Evolutionary conservation across 257 asterid genomes (phyloP).

Genomic region (Knoxia roxburghii): DNA sequence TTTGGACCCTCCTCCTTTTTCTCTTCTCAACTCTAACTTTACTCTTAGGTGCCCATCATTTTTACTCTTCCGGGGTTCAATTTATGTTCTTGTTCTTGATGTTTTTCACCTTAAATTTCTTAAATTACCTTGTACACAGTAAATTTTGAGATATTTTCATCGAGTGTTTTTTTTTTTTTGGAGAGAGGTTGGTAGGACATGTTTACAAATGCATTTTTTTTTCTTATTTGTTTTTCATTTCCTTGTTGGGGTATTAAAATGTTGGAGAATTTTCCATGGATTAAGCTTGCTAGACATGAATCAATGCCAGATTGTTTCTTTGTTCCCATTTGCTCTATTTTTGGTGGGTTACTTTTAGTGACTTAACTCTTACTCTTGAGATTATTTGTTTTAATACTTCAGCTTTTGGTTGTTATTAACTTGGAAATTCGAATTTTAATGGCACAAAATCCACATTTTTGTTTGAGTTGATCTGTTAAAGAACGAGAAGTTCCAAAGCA

Average conservation of each 20-base stretch:
- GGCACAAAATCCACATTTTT: not conserved
- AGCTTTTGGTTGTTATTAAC: not conserved
- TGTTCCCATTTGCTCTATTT: not conserved
- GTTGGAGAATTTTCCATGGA: not conserved
- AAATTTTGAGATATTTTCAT: not conserved
- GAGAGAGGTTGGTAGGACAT: not conserved
- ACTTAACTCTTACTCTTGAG: not conserved
- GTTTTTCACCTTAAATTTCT: not conserved
- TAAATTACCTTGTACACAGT: conserved; percentile 20
- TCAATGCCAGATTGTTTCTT: conserved; percentile 7
- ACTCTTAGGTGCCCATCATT: conserved; percentile 7
- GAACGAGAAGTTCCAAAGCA: not conserved
- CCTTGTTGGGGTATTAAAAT: conserved; percentile 5
- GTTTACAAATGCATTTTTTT: not conserved
- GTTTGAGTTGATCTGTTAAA: not conserved
- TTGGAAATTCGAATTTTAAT: conserved; percentile 17
- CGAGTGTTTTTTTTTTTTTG: not conserved
- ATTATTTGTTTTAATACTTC: conserved; percentile 9
- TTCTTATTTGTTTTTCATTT: not conserved
- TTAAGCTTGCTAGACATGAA: not conserved
- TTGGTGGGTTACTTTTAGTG: not conserved
- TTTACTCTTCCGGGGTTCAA: conserved; percentile 15
- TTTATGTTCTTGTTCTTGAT: conserved; percentile 7
- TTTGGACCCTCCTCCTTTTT: conserved; percentile 8
- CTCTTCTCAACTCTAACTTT: conserved; percentile 20